Evolutionary conservation across 352 stramenopile species (phyloP).

Genomic region (Peronosclerospora sorghi): DNA sequence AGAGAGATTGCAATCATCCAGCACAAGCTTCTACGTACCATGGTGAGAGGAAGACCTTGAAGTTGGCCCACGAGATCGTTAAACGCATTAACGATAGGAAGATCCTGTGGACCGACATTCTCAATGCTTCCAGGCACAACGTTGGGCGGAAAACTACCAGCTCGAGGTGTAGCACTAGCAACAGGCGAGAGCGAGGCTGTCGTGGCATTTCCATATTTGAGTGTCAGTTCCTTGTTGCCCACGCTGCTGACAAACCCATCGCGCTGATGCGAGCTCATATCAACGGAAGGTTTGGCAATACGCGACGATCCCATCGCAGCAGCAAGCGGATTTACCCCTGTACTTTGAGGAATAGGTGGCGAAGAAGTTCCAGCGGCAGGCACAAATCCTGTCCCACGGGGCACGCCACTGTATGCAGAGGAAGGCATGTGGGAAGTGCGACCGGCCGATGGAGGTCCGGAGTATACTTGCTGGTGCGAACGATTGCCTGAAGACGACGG

Average conservation of each 20-base stretch:
- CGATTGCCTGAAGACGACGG: slow-evolving; percentile 28
- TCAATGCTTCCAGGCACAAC: slow-evolving; percentile 55
- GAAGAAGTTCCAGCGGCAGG: slow-evolving; percentile 12
- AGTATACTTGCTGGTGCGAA: slow-evolving; percentile 25
- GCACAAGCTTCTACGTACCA: slow-evolving; percentile 38
- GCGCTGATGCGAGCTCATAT: slow-evolving; percentile 74
- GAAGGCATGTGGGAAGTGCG: slow-evolving; percentile 17
- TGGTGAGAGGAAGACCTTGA: slow-evolving; percentile 59
- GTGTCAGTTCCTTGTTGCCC: slow-evolving; percentile 77
- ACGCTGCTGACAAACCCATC: slow-evolving; percentile 79
- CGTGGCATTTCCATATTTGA: slow-evolving; percentile 78
- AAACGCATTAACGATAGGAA: slow-evolving; percentile 70
- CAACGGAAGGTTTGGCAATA: slow-evolving; percentile 70
- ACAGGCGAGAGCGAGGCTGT: slow-evolving; percentile 50
- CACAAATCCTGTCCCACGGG: slow-evolving; percentile 26
- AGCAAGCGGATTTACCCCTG: slow-evolving; percentile 56
- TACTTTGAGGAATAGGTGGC: slow-evolving; percentile 44
- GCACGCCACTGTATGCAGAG: slow-evolving; percentile 20
- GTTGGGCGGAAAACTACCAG: slow-evolving; percentile 30
- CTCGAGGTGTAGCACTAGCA: slow-evolving; percentile 21
- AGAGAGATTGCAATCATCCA: neutral
- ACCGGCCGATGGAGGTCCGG: slow-evolving; percentile 24
- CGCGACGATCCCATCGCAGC: slow-evolving; percentile 54
- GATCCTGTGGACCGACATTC: slow-evolving; percentile 58
- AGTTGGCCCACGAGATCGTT: slow-evolving; percentile 73